Evolutionary conservation across 148 eudicot genomes (phyloP), one percentile per base, ranked within the genome.

Genomic region (Dysphania ambrosioides): DNA sequence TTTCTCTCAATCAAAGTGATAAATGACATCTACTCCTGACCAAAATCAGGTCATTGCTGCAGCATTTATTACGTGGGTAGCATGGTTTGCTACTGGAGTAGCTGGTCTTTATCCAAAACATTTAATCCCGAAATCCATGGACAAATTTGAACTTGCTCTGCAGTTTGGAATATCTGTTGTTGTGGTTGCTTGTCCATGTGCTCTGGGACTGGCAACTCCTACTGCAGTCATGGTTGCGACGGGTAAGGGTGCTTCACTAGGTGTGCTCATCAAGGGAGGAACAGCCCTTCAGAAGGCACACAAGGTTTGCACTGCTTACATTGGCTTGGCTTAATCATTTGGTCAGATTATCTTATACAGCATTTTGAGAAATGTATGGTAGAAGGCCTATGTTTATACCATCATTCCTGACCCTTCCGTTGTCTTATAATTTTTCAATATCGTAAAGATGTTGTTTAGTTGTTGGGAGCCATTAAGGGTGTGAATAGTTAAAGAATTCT

Each of bases 161-260:
- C 97, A 95, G 89, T 95, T 95, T 80, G 96, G 92, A 70, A 92
- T 95, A 67, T 90, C 97, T 5, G 99, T 95, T 10, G 81, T 95
- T 79, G 97, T 95, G 44, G 94, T 95, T 77, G 99, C 99, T 38
- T 95, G 99, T 78, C 99, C 97, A 16, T 95, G 99, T 87, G 99
- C 99, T 56, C 81, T 95, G 64, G 99, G 99, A 75, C 84, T 95
- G 63, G 99, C 99, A 66, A 95, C 99, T 81, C 99, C 99, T 70
- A 95, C 99, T 41, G 99, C 99, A 15, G 92, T 95, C 73, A 95
- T 95, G 99, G 99, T 95, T 72, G 93, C 99, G 79, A 92, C 99
- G 1, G 99, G 99, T 34, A 95, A 89, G 87, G 99, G 99, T 79
- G 99, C 99, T 82, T 85, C 96, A 57, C 88, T 87, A 69, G 99